Base-by-base conservation (phyloP, 1,284 basidiomycete genomes). In the Salmacisia buchloeana region DNA sequence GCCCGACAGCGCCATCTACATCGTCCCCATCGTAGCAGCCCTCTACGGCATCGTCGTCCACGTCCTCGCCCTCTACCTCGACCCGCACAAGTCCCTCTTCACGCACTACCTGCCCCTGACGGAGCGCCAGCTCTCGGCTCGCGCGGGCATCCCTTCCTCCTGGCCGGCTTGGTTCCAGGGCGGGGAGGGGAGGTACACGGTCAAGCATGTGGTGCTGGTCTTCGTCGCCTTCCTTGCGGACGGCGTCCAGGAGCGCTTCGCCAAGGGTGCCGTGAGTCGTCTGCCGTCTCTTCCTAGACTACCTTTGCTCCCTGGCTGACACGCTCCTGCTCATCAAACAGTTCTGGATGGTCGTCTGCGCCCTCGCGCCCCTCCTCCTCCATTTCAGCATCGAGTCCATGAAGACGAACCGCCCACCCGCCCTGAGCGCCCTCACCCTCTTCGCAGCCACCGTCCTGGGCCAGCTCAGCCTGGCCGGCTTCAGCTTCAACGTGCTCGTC, bases 311-410 rank as follows among this genome's bases (percentile, higher is more conserved):
- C 41, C 41, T 12, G 18, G 18, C 41, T 43, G 18, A 43, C 1
- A 9, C 18, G 39, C 39, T 43, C 3, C 41, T 43, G 41, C 41
- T 43, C 2, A 7, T 21, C 10, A 9, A 1, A 1, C 41, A 54
- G 49, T 12, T 54, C 27, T 54, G 49, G 49, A 54, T 54, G 7
- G 1, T 54, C 27, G 21, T n/a, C 10, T 54, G 49, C 27, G 29
- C 49, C 49, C 10, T 54, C 13, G 49, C 29, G 29, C 49, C 49
- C 18, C 15, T 54, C 27, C 25, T 54, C 49, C 49, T 54, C 27
- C 21, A 29, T 31, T 54, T 54, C 49, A 54, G 49, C 49, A 54
- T 54, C 49, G 49, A 54, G 21, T 54, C 49, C 13, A 54, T 54
- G 49, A 54, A 54, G 27, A 54, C 49, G 27, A 33, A 33, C 25